Evolutionary conservation across 2,329 filamentous ascomycete species (phyloP), one percentile per base, ranked within the genome.

Genomic region (Pseudogymnoascus verrucosus): DNA sequence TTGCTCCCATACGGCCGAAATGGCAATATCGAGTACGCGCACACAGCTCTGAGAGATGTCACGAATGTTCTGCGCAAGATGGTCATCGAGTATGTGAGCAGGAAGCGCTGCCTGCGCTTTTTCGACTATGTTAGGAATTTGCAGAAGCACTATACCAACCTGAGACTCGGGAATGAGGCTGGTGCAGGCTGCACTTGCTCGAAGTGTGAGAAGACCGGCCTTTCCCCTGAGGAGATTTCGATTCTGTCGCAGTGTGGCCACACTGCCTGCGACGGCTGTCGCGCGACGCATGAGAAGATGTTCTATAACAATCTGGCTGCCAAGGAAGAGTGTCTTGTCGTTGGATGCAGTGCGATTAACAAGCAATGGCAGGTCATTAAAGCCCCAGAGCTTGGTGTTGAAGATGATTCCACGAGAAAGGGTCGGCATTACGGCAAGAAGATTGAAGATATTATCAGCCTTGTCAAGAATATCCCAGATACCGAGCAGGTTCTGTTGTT

Each of bases 401-500:
- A 73, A 5, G 66, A 71, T 21, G 67, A 64, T 19, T 60, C 61
- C 4, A 64, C 66, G 14, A 63, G 65, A 10, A 65, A 68, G 5
- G 68, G 71, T 21, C 62, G 63, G 4, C 70, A 69, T 31, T 74
- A 77, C 21, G 81, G 82, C 14, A 76, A 75, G 37, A 86, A 85
- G 67, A 65, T 84, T 1, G 74, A 78, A 31, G 73, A 74, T 5
- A 71, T 83, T 31, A 69, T 83, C 4, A 65, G 75, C 0, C 70
- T 85, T 2, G 73, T 86, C 23, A 54, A 68, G 0, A 37, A 61
- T 2, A 73, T 82, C 34, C 73, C 73, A 0, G 40, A 69, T 0
- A 69, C 75, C 0, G 82, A 87, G n/a, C 78, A 81, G 65, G 78
- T 80, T 0, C 72, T 87, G 6, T 66, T 87, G 1, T 86, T 87